phyloP scores from a whole-genome alignment of 2,329 filamentous ascomycete species.

The Ophiostoma novo-ulmi region DNA sequence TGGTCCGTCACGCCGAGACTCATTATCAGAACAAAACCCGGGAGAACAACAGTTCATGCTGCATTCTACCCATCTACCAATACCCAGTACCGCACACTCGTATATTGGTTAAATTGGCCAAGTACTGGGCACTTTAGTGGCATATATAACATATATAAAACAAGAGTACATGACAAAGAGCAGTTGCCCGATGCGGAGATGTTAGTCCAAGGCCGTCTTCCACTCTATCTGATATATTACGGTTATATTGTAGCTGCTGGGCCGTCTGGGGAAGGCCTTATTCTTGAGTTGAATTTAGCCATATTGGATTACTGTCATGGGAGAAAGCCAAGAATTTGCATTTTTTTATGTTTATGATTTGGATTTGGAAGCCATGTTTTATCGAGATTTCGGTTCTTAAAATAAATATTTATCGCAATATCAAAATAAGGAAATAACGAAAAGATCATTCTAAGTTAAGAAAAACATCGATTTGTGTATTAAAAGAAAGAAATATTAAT shows the following conservation, averaged over 20 bases:
- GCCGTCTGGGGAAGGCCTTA: not conserved
- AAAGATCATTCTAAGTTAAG: not conserved
- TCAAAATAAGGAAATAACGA: not conserved
- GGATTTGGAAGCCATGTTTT: no score
- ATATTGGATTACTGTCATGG: not conserved
- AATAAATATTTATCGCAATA: not conserved
- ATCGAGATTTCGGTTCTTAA: no score
- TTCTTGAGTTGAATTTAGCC: not conserved
- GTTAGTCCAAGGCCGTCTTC: not conserved
- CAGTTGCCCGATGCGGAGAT: not conserved
- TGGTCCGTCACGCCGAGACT: not conserved
- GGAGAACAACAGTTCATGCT: not conserved
- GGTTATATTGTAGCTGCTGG: not conserved
- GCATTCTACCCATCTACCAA: not conserved
- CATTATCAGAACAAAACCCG: not conserved
- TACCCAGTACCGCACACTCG: not conserved
- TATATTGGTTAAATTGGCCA: not conserved
- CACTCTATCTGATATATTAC: constrained; percentile 1
- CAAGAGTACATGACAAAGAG: not conserved
- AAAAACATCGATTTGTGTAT: no score
- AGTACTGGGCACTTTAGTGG: no score
- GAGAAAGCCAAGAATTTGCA: no score
- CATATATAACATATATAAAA: not conserved
- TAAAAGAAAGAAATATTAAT: not conserved
- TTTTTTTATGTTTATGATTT: no score